These are phyloP conservation scores for Wallacemonas sp. DNA, from an alignment of 208 protist species.

Conservation along the genomic window DNA sequence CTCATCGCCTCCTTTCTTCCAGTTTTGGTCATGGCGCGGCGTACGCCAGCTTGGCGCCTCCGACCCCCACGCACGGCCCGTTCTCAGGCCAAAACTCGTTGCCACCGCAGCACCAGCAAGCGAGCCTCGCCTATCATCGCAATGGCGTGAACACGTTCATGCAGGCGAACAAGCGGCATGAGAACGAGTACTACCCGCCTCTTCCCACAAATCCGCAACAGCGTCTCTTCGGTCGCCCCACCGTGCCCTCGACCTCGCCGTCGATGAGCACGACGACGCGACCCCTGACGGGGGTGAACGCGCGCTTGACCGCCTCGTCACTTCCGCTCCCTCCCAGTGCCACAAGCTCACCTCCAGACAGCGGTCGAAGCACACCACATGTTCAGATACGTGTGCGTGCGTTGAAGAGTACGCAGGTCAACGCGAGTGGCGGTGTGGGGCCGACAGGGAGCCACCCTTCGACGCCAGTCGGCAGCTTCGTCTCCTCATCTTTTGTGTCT, in stretches of 20 bases:
- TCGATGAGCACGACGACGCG: neutral
- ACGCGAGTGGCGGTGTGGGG: too few species aligned
- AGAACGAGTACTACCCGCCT: conserved; percentile 50
- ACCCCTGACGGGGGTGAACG: neutral
- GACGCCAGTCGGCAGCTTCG: conserved; percentile 3
- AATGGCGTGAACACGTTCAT: conserved; percentile 49
- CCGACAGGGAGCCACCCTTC: conserved; percentile 7
- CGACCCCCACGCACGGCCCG: conserved; percentile 9
- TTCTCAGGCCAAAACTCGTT: neutral
- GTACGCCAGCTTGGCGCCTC: neutral
- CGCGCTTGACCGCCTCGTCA: too few species aligned
- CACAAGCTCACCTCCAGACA: neutral
- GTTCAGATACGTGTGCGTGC: conserved; percentile 5
- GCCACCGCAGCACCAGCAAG: neutral
- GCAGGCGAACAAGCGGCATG: conserved; percentile 37
- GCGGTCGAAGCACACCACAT: conserved; percentile 5
- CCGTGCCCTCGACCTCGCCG: neutral
- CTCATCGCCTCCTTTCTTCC: neutral
- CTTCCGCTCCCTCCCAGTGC: too few species aligned
- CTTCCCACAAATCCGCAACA: conserved; percentile 21
- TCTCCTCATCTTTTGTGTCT: too few species aligned
- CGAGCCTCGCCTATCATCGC: conserved; percentile 32
- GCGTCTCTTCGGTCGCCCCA: conserved; percentile 3
- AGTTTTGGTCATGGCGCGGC: neutral
- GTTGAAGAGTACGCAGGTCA: neutral